Base-by-base conservation (phyloP, 495 filamentous ascomycete genomes). In the Penicillium parvum region DNA sequence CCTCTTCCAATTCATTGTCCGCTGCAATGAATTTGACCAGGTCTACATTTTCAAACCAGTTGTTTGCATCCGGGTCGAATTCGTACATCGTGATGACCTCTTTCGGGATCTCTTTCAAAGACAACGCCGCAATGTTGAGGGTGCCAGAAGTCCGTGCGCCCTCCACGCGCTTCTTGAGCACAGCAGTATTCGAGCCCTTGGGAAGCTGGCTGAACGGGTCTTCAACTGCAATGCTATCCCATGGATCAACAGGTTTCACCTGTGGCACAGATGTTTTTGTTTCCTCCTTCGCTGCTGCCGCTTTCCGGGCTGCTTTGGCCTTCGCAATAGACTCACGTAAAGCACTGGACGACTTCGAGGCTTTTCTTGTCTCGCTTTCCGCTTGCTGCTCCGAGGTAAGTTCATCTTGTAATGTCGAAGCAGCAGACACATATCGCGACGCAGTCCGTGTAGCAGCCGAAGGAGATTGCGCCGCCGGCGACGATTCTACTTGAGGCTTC, bases 1-100 rank as follows among this genome's bases (percentile, higher is more conserved):
- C 73, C 23, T 73, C 66, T 52, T 84, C 77, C 41, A 99, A 57
- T 57, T 96, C 89, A 58, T 99, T 97, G 58, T 96, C 90, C 9
- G 92, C 90, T 22, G 86, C 90, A 50, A 90, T 80, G 35, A 99
- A 79, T 40, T 85, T 82, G 7, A 83, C 82, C n/a, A 99, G 69
- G 59, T 97, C 94, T 10, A 99, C 90, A 40, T 84, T 84, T 64
- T 97, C 91, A 20, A 89, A 90, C 92, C 92, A 98, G 30, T 84
- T 75, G 1, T 65, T 56, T 27, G 74, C 58, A 2, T 84, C 77
- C 5, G 86, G 69, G 44, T 84, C 83, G 26, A 75, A 74, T 32
- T 79, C 75, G 57, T 96, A 98, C 92, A 99, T 97, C 14, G 80
- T 79, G 68, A 95, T 64, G 2, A 97, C 87, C 52, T 91, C 88